Conservation (phyloP, 1,284 basidiomycete genomes). For the Malassezia yamatoensis region DNA sequence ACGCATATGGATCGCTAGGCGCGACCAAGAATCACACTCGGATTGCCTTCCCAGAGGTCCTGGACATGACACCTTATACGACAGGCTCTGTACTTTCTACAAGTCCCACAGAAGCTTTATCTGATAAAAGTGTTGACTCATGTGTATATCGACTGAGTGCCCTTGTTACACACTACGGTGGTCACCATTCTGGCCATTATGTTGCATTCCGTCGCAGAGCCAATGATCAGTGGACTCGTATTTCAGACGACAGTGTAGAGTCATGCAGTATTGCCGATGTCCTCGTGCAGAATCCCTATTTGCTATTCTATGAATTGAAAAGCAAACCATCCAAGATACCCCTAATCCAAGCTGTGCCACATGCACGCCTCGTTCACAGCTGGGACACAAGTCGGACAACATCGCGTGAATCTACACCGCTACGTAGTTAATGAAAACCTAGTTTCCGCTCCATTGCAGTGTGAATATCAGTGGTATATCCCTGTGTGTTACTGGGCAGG, state of each 20-base stretch:
- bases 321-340: not conserved
- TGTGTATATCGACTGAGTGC: conserved; percentile 28
- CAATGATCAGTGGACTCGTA: conserved; percentile 28
- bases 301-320: conserved; percentile 38
- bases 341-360: not conserved
- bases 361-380: conserved; percentile 10
- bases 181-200: conserved; percentile 44
- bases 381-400: conserved; percentile 5
- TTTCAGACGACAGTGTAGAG: conserved; percentile 39
- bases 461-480: conserved; percentile 21
- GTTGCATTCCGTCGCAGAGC: conserved; percentile 31
- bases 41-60: conserved; percentile 34
- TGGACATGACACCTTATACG: conserved; percentile 30
- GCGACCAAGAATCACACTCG: conserved; percentile 37
- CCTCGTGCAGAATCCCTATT: conserved; percentile 37
- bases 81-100: conserved; percentile 25
- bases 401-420: conserved; percentile 1
- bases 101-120: conserved; percentile 5
- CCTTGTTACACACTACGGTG: conserved; percentile 43
- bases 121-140: not conserved
- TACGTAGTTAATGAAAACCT: conserved; percentile 14
- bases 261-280: conserved; percentile 27
- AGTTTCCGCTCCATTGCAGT: conserved; percentile 27
- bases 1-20: conserved; percentile 26
- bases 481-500: conserved; percentile 20